Conservation (phyloP, 2,329 filamentous ascomycete genomes). For the Orbilia ellipsospora region DNA sequence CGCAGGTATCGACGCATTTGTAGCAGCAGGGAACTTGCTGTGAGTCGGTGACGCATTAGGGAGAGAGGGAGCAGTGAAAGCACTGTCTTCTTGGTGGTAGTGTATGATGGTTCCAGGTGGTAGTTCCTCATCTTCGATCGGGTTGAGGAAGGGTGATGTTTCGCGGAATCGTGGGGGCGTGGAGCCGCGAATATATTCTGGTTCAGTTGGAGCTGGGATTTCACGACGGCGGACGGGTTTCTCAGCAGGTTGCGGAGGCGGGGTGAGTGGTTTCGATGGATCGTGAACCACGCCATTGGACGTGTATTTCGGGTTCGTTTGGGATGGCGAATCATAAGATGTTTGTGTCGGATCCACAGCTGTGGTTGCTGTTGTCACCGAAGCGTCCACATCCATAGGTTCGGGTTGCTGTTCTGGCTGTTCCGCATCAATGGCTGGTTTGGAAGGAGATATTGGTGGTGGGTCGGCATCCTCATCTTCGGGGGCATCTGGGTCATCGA, state of each 20-base stretch:
- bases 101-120: conserved; percentile 51
- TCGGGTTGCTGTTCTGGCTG: conserved; percentile 14
- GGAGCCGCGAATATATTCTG: conserved; percentile 55
- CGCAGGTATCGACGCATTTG: conserved; percentile 61
- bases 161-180: conserved; percentile 58
- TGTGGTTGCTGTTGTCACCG: conserved; percentile 2
- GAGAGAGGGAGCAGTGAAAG: conserved; percentile 34
- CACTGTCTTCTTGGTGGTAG: conserved; percentile 51
- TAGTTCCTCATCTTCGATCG: conserved; percentile 53
- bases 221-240: conserved; percentile 32
- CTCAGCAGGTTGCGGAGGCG: conserved; percentile 30
- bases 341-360: conserved; percentile 7
- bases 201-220: conserved; percentile 35
- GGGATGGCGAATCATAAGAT: conserved; percentile 18
- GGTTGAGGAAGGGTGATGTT: conserved; percentile 58
- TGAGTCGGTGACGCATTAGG: conserved; percentile 62
- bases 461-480: conserved; percentile 38
- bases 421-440: neutral
- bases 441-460: conserved; percentile 12
- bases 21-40: conserved; percentile 64
- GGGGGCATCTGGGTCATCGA: conserved; percentile 32
- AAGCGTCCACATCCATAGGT: conserved; percentile 49
- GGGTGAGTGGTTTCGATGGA: conserved; percentile 49
- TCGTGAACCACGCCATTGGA: conserved; percentile 47
- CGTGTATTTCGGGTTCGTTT: conserved; percentile 40